Conservation (phyloP, 805 yeast species). For the Ogataea ramenticola region DNA sequence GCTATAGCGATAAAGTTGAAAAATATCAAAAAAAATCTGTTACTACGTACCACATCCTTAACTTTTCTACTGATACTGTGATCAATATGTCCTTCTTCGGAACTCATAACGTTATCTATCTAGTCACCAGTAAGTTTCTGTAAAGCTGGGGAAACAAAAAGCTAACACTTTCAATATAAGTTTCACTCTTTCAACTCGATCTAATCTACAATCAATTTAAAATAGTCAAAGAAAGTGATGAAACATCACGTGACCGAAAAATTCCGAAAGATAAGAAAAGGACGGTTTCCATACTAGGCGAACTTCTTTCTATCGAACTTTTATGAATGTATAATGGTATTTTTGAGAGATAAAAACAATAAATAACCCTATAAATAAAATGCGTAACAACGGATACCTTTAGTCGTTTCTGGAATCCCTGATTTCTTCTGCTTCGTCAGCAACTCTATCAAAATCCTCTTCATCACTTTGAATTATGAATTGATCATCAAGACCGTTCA, state of each 20-base stretch:
- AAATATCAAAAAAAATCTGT: too few relatives aligned
- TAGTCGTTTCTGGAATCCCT: too few relatives aligned
- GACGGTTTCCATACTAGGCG: too few relatives aligned
- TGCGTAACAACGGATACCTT: too few relatives aligned
- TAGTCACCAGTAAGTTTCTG: not conserved
- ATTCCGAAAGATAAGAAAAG: not conserved
- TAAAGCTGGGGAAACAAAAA: not conserved
- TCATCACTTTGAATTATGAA: constrained; percentile 46
- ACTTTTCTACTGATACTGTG: constrained; percentile 35
- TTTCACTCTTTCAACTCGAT: not conserved
- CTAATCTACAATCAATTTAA: not conserved
- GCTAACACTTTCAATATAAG: not conserved
- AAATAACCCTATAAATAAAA: too few relatives aligned
- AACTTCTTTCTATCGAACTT: too few relatives aligned
- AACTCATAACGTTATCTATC: not conserved
- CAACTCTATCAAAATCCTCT: constrained; percentile 16
- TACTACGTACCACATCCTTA: constrained; percentile 36
- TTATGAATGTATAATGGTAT: not conserved
- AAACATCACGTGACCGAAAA: not conserved
- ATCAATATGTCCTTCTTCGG: constrained; percentile 16
- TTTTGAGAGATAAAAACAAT: too few relatives aligned
- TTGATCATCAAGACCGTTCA: constrained; percentile 34
- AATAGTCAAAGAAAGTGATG: not conserved
- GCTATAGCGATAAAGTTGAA: not conserved
- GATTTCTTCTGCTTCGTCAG: not conserved